Conservation (phyloP, 768 basidiomycete genomes). For the Calocybe cyanea region DNA sequence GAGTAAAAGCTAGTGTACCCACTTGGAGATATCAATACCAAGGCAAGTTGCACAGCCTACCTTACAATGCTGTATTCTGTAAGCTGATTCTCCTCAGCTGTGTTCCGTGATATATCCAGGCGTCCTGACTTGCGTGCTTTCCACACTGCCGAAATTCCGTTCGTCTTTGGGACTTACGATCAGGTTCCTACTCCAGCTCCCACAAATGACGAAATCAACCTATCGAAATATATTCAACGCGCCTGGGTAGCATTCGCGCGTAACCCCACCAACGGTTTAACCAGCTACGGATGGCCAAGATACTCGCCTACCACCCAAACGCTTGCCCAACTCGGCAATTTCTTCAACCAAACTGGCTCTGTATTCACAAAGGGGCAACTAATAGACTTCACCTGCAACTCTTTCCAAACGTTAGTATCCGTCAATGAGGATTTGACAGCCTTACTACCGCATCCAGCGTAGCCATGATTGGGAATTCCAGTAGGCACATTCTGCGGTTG, state of each 20-base stretch:
- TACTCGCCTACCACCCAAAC: constrained; percentile 18
- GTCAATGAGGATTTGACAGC: constrained; percentile 6
- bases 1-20: constrained; percentile 22
- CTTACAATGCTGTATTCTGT: too few relatives aligned
- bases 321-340: constrained; percentile 16
- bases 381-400: constrained; percentile 13
- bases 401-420: not conserved
- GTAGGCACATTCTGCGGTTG: too few relatives aligned
- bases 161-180: constrained; percentile 38
- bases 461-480: too few relatives aligned
- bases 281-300: constrained; percentile 21
- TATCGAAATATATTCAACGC: constrained; percentile 30
- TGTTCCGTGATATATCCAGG: constrained; percentile 34
- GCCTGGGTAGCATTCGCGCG: constrained; percentile 41
- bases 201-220: constrained; percentile 21
- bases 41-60: constrained; percentile 19
- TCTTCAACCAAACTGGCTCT: constrained; percentile 14
- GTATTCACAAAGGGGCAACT: constrained; percentile 14
- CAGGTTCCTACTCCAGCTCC: constrained; percentile 23
- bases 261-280: constrained; percentile 28
- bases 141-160: constrained; percentile 35
- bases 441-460: not conserved
- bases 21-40: constrained; percentile 20
- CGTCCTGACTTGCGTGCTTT: constrained; percentile 32
- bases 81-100: constrained; percentile 15